Percentiles rank a stretch among this genome's conserved stretches.
phyloP scores from a whole-genome alignment of 2,329 filamentous ascomycete genomes.

The Ophioceras dolichostomum region DNA sequence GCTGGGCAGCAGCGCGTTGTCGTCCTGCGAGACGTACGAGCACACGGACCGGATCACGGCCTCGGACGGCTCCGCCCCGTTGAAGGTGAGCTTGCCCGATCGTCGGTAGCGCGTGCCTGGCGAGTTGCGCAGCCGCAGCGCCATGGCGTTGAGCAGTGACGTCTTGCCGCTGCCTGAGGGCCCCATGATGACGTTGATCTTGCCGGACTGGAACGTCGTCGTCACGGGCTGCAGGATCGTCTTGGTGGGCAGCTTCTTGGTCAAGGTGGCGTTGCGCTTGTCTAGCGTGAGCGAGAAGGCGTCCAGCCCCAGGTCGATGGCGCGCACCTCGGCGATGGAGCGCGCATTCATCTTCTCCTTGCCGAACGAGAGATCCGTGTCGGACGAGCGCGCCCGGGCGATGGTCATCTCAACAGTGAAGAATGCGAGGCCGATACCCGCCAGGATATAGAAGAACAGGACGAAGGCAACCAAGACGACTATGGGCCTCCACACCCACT shows the following conservation, averaged over 20 bases:
- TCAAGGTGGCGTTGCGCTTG: conserved; percentile 41
- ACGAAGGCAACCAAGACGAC: conserved; percentile 49
- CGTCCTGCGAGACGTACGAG: conserved; percentile 69
- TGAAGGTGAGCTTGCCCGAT: conserved; percentile 55
- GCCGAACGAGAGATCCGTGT: conserved; percentile 52
- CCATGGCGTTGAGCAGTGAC: conserved; percentile 61
- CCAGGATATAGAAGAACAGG: conserved; percentile 47
- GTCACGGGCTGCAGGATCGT: conserved; percentile 56
- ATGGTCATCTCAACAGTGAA: conserved; percentile 58
- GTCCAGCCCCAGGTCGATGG: conserved; percentile 53
- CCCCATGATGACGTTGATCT: conserved; percentile 48
- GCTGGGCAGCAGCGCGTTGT: conserved; percentile 61
- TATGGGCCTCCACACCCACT: conserved; percentile 59
- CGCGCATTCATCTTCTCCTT: conserved; percentile 55
- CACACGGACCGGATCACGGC: conserved; percentile 59
- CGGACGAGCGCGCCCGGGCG: conserved; percentile 44
- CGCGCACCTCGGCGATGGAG: conserved; percentile 38
- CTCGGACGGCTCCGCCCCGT: conserved; percentile 53
- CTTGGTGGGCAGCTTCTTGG: conserved; percentile 38
- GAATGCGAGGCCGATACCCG: conserved; percentile 50
- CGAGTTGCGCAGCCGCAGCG: conserved; percentile 30
- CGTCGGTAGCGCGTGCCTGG: conserved; percentile 48
- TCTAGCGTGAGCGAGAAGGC: conserved; percentile 52
- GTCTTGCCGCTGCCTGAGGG: conserved; percentile 70
- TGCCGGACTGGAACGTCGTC: conserved; percentile 53